Evolutionary conservation across 495 filamentous ascomycete species (phyloP), one percentile per base, ranked within the genome.

Genomic region (Hypoxylon cercidicola): DNA sequence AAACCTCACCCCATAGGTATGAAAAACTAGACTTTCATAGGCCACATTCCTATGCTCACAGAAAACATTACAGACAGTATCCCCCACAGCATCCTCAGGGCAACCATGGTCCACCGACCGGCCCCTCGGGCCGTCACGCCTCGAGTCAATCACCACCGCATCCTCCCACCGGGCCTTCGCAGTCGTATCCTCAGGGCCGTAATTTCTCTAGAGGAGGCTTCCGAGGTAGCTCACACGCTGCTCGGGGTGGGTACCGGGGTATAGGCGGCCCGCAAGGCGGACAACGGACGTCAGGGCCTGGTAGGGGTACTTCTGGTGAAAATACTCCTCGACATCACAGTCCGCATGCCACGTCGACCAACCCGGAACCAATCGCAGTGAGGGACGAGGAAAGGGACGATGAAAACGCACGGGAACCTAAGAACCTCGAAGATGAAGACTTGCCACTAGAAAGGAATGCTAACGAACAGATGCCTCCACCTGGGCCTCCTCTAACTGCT

Each of bases 341-440:
- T 18, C 67, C 73, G 18, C 69, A 64, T 35, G 20, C 49, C 20
- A 76, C 75, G 25, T 77, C 79, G 28, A 75, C 70, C 47, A 59
- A 73, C 30, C 48, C 51, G 11, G 49, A 63, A 0, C 18, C 56
- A 52, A 25, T 64, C 3, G 55, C 40, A 10, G 41, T 75, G 28
- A 72, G 72, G 51, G 64, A 80, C 21, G 68, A 72, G 32, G 76
- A 80, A 49, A 62, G 64, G 34, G 56, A 70, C 10, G 81, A 78
- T 56, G 85, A 89, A 21, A 84, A 87, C 70, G 77, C 84, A n/a
- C 84, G 86, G 57, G 84, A 82, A 12, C 81, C 86, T 1, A 88
- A 89, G 53, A 87, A 90, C 66, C 69, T 85, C 12, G 86, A 87
- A 50, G 81, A 82, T 23, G 90, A 91, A 69, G 86, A 90, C 67